Base-by-base conservation (phyloP, 2,329 filamentous ascomycete genomes). In the Ophiostoma quercus region DNA sequence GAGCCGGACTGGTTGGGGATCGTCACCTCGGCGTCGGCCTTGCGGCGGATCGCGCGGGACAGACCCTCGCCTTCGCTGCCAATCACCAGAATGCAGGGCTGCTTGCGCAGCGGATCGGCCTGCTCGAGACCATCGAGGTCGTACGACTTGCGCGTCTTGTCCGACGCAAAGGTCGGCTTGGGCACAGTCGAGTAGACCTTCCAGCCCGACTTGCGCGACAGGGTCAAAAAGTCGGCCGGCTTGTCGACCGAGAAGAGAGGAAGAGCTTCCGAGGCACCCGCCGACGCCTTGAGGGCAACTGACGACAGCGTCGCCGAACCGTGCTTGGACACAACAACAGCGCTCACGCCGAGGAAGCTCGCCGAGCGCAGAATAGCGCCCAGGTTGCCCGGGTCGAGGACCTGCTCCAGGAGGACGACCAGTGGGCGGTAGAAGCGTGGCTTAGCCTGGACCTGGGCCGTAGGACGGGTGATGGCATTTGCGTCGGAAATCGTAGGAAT, bases 351-450 rank as follows among this genome's bases (percentile, higher is more conserved):
- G n/a, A 98, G 86, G 78, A 95, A 98, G 76, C 92, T 90, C 2
- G 93, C 92, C 6, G 92, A 92, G 47, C 95, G 90, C 62, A 98
- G 84, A 71, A 98, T 94, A 29, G 89, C 92, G 60, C 95, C 95
- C 0, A 98, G 82, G 76, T 99, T 99, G 34, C 92, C 93, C 0
- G 93, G 91, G 76, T 99, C 94, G 11, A 92, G 80, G 51, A 96
- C 88, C 69, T 90, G 86, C 74, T 95, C 90, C 1, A 95, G 82
- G 41, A 94, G 80, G 1, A 96, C 81, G 9, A 96, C 82, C 39
- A 96, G 83, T 0, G 92, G 92, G 67, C 89, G 86, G 69, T 86
- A 82, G 74, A 76, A 37, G n/a, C 12, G 12, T 3, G 65, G 37
- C 29, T 22, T 11, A 8, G 43, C 37, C 1, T 19, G 16, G 5